phyloP scores from a whole-genome alignment of 108 stramenopile species.

The Schizochytrium sp. region DNA sequence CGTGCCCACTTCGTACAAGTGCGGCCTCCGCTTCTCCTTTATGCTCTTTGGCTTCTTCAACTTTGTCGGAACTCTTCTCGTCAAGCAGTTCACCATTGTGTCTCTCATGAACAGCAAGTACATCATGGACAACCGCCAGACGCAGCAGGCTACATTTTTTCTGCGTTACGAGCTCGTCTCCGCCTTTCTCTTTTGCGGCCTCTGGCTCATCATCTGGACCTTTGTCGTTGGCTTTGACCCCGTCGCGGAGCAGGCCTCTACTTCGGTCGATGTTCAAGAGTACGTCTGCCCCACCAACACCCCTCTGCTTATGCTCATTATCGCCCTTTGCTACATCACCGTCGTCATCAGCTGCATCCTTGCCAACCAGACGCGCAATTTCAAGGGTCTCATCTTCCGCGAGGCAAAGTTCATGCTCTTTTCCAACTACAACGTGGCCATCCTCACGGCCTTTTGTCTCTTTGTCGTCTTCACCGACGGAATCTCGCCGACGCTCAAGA shows the following conservation, averaged over 20 bases:
- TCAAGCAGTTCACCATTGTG: not conserved
- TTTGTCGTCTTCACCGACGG: not conserved
- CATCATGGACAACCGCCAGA: not conserved
- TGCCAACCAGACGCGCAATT: not conserved
- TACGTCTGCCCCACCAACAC: not conserved
- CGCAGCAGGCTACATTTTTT: not conserved
- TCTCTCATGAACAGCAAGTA: not conserved
- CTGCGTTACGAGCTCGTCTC: not conserved
- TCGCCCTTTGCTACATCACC: not conserved
- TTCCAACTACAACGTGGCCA: slow-evolving; percentile 8
- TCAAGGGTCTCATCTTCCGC: not conserved
- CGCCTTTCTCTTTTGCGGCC: not conserved
- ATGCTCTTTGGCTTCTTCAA: not conserved
- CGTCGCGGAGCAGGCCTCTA: not conserved
- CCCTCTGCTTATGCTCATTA: not conserved
- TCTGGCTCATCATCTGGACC: not conserved
- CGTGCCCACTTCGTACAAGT: not conserved
- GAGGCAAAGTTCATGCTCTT: slow-evolving; percentile 18
- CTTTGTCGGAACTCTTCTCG: not conserved
- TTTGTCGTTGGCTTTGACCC: not conserved
- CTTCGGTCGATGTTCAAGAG: not conserved
- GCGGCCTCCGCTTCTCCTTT: not conserved
- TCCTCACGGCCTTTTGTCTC: not conserved
- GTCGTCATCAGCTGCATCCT: not conserved
- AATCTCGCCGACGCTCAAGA: not conserved